These are phyloP conservation scores for Pinguiococcus pyrenoidosus DNA, from an alignment of 108 stramenopile genomes.

Conservation along the genomic window DNA sequence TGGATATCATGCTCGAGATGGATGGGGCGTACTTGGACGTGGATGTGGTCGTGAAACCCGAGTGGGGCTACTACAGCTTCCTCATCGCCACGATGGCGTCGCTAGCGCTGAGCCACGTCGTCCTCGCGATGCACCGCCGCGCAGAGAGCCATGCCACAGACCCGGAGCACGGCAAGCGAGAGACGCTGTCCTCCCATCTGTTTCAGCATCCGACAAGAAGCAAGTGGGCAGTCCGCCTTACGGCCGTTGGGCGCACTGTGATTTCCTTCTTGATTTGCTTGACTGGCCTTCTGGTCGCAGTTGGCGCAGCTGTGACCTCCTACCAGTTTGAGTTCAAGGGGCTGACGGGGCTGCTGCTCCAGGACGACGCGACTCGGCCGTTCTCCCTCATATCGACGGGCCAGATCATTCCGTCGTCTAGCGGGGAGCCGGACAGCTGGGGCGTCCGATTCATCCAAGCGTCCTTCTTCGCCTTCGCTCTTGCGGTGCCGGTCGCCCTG, in stretches of 20 bases:
- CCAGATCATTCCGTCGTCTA: conserved; percentile 39
- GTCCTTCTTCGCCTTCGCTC: conserved; percentile 65
- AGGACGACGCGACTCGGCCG: conserved; percentile 17
- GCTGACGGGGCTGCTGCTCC: conserved; percentile 52
- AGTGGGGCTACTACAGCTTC: conserved; percentile 66
- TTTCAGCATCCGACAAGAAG: background rate
- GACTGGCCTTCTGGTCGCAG: conserved; percentile 1
- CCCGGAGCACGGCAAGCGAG: background rate
- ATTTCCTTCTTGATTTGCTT: background rate
- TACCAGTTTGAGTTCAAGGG: conserved; percentile 72
- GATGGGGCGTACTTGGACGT: conserved; percentile 42
- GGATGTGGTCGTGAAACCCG: conserved; percentile 6
- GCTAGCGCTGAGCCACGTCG: conserved; percentile 54
- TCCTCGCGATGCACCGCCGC: conserved; percentile 59
- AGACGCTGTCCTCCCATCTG: background rate
- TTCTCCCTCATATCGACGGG: conserved; percentile 67
- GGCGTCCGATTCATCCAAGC: conserved; percentile 52
- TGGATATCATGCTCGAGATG: conserved; percentile 52
- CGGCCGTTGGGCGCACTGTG: background rate
- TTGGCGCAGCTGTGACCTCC: conserved; percentile 44
- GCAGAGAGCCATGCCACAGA: background rate
- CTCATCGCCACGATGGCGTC: conserved; percentile 65
- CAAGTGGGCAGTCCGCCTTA: background rate
- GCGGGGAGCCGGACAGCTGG: conserved; percentile 11
- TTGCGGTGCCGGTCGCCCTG: conserved; percentile 61